Percentiles rank a stretch among this genome's conserved stretches.
Conservation (phyloP, 805 yeast genomes). For the Zygoascus tannicola region DNA sequence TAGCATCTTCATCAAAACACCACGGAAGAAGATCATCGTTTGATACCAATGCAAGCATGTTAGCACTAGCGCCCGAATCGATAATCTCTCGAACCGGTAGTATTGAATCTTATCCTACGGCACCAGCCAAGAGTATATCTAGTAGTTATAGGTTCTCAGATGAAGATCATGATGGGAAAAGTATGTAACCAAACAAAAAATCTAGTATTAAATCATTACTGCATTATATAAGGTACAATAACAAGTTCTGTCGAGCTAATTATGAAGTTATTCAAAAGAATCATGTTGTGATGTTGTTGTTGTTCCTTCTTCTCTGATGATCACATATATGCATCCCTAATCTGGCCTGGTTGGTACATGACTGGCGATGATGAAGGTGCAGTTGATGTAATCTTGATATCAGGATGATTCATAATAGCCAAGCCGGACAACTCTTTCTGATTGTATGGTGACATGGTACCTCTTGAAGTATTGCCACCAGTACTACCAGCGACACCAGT, state of each 20-base stretch:
- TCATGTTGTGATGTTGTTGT: no score
- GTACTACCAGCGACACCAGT: background rate
- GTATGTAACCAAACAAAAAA: background rate
- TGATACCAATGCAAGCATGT: slow-evolving; percentile 31
- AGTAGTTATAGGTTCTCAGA: slow-evolving; percentile 2
- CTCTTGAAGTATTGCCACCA: slow-evolving; percentile 7
- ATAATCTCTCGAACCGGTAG: slow-evolving; percentile 15
- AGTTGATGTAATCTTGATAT: slow-evolving; percentile 3
- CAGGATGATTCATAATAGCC: slow-evolving; percentile 8
- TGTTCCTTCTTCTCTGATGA: slow-evolving; percentile 1
- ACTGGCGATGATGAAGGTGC: no score
- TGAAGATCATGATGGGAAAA: background rate
- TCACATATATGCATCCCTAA: background rate
- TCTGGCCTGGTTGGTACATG: no score
- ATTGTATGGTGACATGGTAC: background rate
- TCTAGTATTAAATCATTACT: background rate
- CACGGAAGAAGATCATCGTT: slow-evolving; percentile 25
- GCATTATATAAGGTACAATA: no score
- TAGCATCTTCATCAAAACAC: slow-evolving; percentile 30
- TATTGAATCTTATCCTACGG: slow-evolving; percentile 4
- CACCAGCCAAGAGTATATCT: slow-evolving; percentile 9
- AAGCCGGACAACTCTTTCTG: slow-evolving; percentile 5
- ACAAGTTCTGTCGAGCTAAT: no score
- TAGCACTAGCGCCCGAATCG: slow-evolving; percentile 29
- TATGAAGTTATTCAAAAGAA: no score